Evolutionary conservation across 805 yeast genomes (phyloP).

Genomic region (Hemisphaericaspora nanyangensis): DNA sequence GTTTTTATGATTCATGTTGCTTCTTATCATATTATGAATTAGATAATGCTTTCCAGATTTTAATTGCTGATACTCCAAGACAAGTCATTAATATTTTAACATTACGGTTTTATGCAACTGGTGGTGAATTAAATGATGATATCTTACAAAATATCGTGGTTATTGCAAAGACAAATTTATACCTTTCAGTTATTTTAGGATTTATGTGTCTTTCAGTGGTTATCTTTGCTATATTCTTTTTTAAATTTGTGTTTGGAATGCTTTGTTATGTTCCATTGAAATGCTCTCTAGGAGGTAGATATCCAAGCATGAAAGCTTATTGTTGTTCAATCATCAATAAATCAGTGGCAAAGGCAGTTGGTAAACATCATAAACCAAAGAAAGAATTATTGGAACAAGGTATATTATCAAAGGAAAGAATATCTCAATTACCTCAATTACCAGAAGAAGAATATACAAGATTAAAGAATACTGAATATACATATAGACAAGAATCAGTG

Average conservation of each 20-base stretch:
- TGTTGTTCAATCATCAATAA: constrained; percentile 59
- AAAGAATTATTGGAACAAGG: constrained; percentile 26
- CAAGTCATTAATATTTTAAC: constrained; percentile 82
- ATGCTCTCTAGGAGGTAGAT: constrained; percentile 21
- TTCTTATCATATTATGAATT: constrained; percentile 63
- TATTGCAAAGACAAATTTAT: constrained; percentile 58
- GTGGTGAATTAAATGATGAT: constrained; percentile 42
- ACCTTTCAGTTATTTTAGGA: constrained; percentile 68
- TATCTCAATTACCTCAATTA: constrained; percentile 21
- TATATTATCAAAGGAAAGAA: constrained; percentile 19
- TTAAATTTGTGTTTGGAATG: constrained; percentile 53
- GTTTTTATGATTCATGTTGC: constrained; percentile 62
- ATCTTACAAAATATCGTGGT: constrained; percentile 44
- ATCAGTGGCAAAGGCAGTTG: constrained; percentile 51
- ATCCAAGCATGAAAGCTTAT: constrained; percentile 52
- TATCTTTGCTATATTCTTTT: constrained; percentile 68
- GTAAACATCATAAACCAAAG: constrained; percentile 35
- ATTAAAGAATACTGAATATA: neutral
- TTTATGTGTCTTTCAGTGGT: constrained; percentile 73
- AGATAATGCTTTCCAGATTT: constrained; percentile 55
- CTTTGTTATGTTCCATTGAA: constrained; percentile 49
- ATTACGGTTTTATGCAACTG: constrained; percentile 46
- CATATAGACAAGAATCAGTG: neutral
- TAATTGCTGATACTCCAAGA: constrained; percentile 83
- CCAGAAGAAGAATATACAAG: neutral